Evolutionary conservation across 257 asterid genomes (phyloP).

Genomic region (Echium plantagineum): DNA sequence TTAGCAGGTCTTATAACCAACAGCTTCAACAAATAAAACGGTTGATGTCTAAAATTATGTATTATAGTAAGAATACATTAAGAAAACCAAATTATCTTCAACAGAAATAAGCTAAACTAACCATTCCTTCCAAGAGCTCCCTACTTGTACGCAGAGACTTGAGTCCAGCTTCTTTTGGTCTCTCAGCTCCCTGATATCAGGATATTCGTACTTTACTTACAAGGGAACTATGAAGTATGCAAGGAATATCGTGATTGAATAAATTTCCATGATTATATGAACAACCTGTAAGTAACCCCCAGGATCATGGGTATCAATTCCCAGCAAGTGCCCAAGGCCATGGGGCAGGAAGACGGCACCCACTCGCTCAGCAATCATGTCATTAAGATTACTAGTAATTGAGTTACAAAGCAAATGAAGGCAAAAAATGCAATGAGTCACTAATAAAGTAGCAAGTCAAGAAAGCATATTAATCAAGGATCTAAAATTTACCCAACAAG

Average conservation of each 20-base stretch:
- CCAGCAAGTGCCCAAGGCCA: slow-evolving; percentile 94
- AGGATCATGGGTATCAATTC: slow-evolving; percentile 95
- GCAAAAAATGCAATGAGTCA: slow-evolving; percentile 3
- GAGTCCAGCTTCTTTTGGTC: slow-evolving; percentile 76
- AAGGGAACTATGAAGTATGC: neutral
- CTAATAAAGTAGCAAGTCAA: slow-evolving; percentile 5
- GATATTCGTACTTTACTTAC: slow-evolving; percentile 5
- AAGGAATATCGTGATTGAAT: neutral
- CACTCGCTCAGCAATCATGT: slow-evolving; percentile 57
- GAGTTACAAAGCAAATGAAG: slow-evolving; percentile 12
- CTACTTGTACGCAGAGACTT: slow-evolving; percentile 77
- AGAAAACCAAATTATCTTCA: neutral
- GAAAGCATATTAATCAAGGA: slow-evolving; percentile 8
- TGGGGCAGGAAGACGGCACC: slow-evolving; percentile 96
- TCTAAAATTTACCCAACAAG: slow-evolving; percentile 52
- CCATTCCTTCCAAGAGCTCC: slow-evolving; percentile 88
- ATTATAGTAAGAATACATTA: neutral
- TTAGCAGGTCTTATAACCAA: neutral
- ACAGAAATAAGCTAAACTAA: slow-evolving; percentile 12
- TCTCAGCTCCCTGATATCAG: slow-evolving; percentile 68
- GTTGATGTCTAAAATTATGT: neutral
- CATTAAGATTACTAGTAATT: slow-evolving; percentile 55
- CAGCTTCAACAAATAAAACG: neutral
- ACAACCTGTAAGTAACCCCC: slow-evolving; percentile 84
- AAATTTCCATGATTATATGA: neutral